Percentiles rank a stretch among this genome's conserved stretches.
Conservation (phyloP, 805 yeast genomes). For the Brettanomyces nanus region DNA sequence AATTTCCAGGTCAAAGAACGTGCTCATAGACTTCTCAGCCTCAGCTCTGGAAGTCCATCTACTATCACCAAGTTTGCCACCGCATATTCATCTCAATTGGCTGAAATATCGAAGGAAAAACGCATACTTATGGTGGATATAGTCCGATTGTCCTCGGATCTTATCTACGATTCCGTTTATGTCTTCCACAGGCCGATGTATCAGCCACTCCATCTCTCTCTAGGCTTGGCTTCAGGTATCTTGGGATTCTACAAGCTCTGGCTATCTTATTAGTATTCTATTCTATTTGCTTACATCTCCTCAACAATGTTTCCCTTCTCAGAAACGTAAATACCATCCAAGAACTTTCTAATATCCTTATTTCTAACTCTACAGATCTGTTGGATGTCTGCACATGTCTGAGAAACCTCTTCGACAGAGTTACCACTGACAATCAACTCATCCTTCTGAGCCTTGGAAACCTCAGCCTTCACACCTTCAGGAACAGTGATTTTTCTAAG, state of each 20-base stretch:
- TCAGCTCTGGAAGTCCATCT: neutral
- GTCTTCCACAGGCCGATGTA: constrained; percentile 32
- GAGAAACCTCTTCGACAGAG: constrained; percentile 96
- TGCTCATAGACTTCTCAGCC: constrained; percentile 28
- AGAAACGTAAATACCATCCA: constrained; percentile 99
- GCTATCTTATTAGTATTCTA: neutral
- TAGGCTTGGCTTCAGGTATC: constrained; percentile 27
- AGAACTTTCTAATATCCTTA: constrained; percentile 99
- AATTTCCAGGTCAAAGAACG: constrained; percentile 54
- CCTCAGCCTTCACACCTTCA: constrained; percentile 83
- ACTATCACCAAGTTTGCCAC: constrained; percentile 4
- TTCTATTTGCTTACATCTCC: constrained; percentile 13
- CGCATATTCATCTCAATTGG: constrained; percentile 3
- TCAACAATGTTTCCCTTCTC: constrained; percentile 84
- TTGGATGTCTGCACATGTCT: constrained; percentile 96
- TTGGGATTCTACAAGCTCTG: constrained; percentile 26
- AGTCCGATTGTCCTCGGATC: constrained; percentile 36
- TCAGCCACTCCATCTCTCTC: constrained; percentile 20
- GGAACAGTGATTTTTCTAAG: constrained; percentile 81
- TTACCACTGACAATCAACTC: constrained; percentile 89
- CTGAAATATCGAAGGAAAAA: constrained; percentile 21
- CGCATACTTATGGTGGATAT: constrained; percentile 32
- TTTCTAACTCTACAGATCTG: constrained; percentile 97
- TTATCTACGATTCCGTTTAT: constrained; percentile 38
- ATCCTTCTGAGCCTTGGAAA: constrained; percentile 83